Conservation (phyloP, 192 early-diverging fungal genomes). For the Podila clonocystis region DNA sequence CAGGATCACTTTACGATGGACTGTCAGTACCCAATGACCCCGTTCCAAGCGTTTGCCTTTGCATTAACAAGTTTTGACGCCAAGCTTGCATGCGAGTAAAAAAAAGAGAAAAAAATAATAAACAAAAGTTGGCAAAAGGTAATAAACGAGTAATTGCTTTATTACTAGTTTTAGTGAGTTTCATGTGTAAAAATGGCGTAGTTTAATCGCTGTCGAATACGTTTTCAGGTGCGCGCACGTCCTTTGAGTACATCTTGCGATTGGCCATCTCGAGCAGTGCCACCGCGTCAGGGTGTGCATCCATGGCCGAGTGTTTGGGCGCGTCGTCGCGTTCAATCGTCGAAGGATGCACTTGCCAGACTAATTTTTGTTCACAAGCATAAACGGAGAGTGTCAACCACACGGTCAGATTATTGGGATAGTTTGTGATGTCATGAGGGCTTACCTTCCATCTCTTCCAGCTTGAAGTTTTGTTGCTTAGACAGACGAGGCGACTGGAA, state of each 20-base stretch:
- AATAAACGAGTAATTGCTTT: not conserved
- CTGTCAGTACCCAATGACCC: constrained; percentile 90
- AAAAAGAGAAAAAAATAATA: not conserved
- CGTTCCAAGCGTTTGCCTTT: constrained; percentile 89
- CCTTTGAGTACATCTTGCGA: constrained; percentile 75
- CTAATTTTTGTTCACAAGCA: constrained; percentile 38
- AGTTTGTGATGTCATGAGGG: too few species aligned
- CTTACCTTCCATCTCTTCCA: constrained; percentile 75
- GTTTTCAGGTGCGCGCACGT: constrained; percentile 59
- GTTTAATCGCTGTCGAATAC: constrained; percentile 31
- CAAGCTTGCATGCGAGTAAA: constrained; percentile 90
- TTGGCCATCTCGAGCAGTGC: constrained; percentile 79
- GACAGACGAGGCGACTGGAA: constrained; percentile 69
- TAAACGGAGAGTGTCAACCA: not conserved
- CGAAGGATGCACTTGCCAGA: constrained; percentile 73
- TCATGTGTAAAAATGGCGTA: not conserved
- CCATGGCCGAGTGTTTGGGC: constrained; percentile 63
- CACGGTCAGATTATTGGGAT: not conserved
- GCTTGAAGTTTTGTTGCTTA: constrained; percentile 60
- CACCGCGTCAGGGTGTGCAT: constrained; percentile 70
- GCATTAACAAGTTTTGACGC: constrained; percentile 91
- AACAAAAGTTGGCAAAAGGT: not conserved
- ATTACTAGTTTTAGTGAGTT: not conserved
- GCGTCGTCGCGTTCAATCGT: constrained; percentile 52
- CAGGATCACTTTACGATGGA: constrained; percentile 90